These are phyloP conservation scores for Tripidium arundinaceum DNA, from an alignment of 202 grass and related monocot genomes.

Conservation along the genomic window DNA sequence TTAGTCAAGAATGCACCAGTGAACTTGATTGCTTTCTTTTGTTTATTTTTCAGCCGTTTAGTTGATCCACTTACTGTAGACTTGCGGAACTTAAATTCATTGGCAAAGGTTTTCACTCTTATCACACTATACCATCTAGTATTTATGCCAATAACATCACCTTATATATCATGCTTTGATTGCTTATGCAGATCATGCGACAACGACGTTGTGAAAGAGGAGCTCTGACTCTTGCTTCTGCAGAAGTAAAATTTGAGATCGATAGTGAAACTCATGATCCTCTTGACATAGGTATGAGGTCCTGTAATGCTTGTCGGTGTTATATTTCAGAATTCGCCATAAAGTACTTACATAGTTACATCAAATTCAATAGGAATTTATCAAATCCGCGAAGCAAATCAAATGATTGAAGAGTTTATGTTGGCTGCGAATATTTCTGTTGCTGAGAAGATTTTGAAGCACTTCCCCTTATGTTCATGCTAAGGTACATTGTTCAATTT, in stretches of 20 bases:
- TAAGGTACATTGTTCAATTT: slow-evolving; percentile 56
- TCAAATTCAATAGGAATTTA: slow-evolving; percentile 73
- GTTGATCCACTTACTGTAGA: slow-evolving; percentile 91
- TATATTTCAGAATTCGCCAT: slow-evolving; percentile 1
- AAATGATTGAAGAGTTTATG: slow-evolving; percentile 99
- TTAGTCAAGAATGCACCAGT: not conserved
- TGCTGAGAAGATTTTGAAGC: slow-evolving; percentile 95
- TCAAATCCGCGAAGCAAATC: slow-evolving; percentile 98
- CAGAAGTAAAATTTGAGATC: slow-evolving; percentile 98
- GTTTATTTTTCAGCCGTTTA: slow-evolving; percentile 66
- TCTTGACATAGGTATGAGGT: slow-evolving; percentile 82
- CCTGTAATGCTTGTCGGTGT: slow-evolving; percentile 16
- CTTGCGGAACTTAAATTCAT: slow-evolving; percentile 84
- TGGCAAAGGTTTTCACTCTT: slow-evolving; percentile 76
- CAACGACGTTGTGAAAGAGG: slow-evolving; percentile 80
- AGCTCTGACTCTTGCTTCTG: slow-evolving; percentile 92
- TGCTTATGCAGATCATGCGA: slow-evolving; percentile 70
- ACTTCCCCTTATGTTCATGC: slow-evolving; percentile 74
- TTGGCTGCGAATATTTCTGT: slow-evolving; percentile 92
- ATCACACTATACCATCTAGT: not conserved
- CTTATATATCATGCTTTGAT: slow-evolving; percentile 16
- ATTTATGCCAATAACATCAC: not conserved
- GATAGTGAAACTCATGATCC: slow-evolving; percentile 99
- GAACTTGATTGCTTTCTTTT: slow-evolving; percentile 22
- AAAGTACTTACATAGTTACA: slow-evolving; percentile 27